These are phyloP conservation scores for Penicillium sp. DNA, from an alignment of 2,329 filamentous ascomycete genomes.

Conservation along the genomic window DNA sequence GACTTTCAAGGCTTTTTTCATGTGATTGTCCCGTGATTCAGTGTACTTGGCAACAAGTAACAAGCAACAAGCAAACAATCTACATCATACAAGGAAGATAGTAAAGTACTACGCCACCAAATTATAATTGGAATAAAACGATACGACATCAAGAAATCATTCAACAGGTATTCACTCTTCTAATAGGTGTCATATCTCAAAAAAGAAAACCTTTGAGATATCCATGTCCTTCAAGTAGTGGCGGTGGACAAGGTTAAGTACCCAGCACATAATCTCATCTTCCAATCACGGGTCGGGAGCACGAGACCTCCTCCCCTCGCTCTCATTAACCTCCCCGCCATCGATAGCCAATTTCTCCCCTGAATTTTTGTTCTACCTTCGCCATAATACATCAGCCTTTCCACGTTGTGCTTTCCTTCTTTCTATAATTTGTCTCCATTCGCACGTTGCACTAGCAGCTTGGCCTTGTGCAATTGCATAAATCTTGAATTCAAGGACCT, in stretches of 20 bases:
- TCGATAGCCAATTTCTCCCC: neutral
- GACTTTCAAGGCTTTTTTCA: neutral
- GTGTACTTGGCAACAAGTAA: neutral
- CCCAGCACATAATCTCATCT: conserved; percentile 9
- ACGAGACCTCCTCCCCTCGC: conserved; percentile 36
- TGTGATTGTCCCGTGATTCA: conserved; percentile 2
- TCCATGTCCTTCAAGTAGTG: neutral
- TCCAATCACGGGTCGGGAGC: conserved; percentile 31
- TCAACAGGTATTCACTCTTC: neutral
- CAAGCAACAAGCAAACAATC: neutral
- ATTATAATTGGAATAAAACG: neutral
- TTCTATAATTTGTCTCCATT: neutral
- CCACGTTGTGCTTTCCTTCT: neutral
- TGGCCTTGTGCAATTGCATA: neutral
- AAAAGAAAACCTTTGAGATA: neutral
- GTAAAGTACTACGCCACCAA: neutral
- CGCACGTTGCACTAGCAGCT: neutral
- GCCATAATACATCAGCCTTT: neutral
- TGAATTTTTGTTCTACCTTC: conserved; percentile 5
- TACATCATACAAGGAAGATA: neutral
- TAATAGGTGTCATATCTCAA: neutral
- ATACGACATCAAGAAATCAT: neutral
- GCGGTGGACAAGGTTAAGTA: neutral
- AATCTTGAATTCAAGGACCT: neutral
- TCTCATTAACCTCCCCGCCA: conserved; percentile 14